Base-by-base conservation (phyloP, 2,329 filamentous ascomycete genomes). In the Calonectria naviculata region DNA sequence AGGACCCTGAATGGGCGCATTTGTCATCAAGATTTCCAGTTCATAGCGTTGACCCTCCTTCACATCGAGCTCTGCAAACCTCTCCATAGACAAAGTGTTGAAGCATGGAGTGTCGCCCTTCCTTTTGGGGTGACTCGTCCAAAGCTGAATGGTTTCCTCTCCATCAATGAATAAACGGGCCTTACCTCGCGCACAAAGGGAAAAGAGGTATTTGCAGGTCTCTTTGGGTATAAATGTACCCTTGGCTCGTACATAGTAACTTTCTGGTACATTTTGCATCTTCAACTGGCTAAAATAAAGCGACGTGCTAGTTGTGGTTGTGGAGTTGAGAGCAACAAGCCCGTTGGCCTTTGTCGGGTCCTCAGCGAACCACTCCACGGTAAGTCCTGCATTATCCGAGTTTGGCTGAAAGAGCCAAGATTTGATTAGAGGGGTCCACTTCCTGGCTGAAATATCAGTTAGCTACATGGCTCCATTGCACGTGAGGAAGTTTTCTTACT, bases 51-150 rank as follows among this genome's bases (percentile, higher is more conserved):
- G 71, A 0, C 73, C 56, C n/a, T 41, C 26, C n/a, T 41, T 68
- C 10, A 71, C 60, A 0, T 58, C 7, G 0, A 73, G 65, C 1
- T 76, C 68, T 0, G 61, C 36, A 1, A 8, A 67, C 70, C 9
- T 42, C 5, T 77, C 75, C 75, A 77, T 77, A 0, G 71, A 74
- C 2, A 76, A 26, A 0, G 71, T 75, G 28, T 76, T 76, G 67
- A 85, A 81, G 68, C 85, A 84, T 38, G 82, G 71, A 0, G 75
- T 81, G 0, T 75, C 76, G 60, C 76, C 76, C 0, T 79, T 83
- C 34, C 81, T 84, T 36, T 75, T 73, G 7, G 74, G 74, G 56
- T 82, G 80, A 38, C 71, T 72, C 19, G 75, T 78, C 3, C 76
- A 76, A 24, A 80, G 76, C 1, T 80, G 76, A 34, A 82, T 78